Evolutionary conservation across 2,329 filamentous ascomycete genomes (phyloP).

Genomic region (Hymenoscyphus linearis): DNA sequence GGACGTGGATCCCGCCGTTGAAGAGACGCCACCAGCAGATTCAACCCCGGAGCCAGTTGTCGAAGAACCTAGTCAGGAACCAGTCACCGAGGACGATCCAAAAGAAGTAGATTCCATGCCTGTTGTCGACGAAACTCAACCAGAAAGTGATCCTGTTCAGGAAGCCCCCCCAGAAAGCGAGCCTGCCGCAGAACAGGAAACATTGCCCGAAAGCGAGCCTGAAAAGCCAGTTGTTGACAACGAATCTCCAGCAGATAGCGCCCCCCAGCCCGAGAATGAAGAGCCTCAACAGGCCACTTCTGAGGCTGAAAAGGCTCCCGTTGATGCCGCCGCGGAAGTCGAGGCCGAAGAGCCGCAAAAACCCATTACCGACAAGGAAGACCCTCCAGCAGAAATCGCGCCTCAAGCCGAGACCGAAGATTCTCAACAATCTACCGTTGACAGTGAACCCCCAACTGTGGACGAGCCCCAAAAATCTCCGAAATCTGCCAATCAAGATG

Average conservation of each 20-base stretch:
- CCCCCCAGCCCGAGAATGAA: not conserved
- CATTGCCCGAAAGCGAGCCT: not conserved
- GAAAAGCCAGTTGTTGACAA: not conserved
- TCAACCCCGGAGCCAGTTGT: no score
- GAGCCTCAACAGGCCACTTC: not conserved
- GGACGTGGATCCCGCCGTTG: no score
- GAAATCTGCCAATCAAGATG: not conserved
- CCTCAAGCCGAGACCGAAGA: not conserved
- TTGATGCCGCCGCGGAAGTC: no score
- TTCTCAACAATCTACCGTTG: not conserved
- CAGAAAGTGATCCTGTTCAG: not conserved
- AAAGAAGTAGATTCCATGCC: not conserved
- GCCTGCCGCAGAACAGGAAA: not conserved
- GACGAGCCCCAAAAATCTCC: no score
- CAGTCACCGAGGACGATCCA: not conserved
- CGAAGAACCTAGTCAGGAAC: not conserved
- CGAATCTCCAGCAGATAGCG: not conserved
- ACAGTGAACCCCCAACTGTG: no score
- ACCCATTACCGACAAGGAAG: not conserved
- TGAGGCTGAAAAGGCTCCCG: not conserved
- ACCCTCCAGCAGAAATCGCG: not conserved
- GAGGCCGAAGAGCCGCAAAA: not conserved
- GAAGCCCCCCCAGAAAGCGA: not conserved
- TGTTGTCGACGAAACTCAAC: not conserved
- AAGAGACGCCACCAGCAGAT: no score